A percentile compares a stretch with the other conserved stretches of the same genome.
These are phyloP conservation scores for Colletotrichum plurivorum DNA, from an alignment of 2,329 filamentous ascomycete genomes.

Conservation along the genomic window DNA sequence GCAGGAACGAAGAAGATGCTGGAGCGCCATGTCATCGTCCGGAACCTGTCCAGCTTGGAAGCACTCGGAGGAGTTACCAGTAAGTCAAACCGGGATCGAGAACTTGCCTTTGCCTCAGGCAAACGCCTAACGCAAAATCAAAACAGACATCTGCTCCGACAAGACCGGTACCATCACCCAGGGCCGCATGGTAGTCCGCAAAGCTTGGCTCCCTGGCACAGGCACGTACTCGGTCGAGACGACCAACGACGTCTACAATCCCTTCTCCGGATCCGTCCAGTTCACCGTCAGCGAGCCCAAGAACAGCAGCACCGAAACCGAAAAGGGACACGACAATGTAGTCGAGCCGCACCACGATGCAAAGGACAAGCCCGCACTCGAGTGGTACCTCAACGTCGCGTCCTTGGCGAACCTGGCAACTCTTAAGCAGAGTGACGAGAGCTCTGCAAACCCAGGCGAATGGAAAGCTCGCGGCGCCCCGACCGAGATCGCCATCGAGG, in stretches of 20 bases:
- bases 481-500: conserved; percentile 81
- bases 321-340: conserved; percentile 43
- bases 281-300: conserved; percentile 54
- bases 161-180: conserved; percentile 74
- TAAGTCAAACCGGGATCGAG: neutral
- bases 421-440: conserved; percentile 56
- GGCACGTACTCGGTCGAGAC: conserved; percentile 71
- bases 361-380: conserved; percentile 59
- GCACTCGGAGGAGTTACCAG: conserved; percentile 72
- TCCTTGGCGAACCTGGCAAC: conserved; percentile 70
- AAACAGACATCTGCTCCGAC: conserved; percentile 64
- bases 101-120: neutral
- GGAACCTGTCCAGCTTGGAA: conserved; percentile 67
- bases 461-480: conserved; percentile 76
- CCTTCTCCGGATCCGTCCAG: conserved; percentile 64
- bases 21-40: conserved; percentile 66
- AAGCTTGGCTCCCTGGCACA: conserved; percentile 70
- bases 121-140: neutral
- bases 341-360: conserved; percentile 47
- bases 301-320: conserved; percentile 55
- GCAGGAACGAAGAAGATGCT: conserved; percentile 68
- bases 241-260: conserved; percentile 70
- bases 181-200: conserved; percentile 74
- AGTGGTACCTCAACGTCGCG: conserved; percentile 71
- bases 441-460: conserved; percentile 45